phyloP scores from a whole-genome alignment of 805 yeast genomes.

The Blastobotrys robertii region DNA sequence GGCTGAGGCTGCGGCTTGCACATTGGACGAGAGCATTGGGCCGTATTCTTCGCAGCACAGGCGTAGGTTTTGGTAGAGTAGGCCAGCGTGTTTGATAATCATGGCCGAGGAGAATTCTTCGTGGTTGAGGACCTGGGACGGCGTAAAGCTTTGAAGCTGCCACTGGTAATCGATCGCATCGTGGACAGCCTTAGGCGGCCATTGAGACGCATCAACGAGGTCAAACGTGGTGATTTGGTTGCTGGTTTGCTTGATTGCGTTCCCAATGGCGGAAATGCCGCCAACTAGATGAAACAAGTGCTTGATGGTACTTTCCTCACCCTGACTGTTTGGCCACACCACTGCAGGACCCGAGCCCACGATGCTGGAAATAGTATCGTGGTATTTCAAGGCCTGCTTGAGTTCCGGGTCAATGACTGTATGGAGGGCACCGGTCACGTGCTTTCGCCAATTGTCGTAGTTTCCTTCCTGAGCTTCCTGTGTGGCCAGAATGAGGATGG shows the following conservation, averaged over 20 bases:
- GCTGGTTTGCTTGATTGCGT: neutral
- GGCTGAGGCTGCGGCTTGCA: constrained; percentile 1
- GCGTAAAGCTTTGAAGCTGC: constrained; percentile 3
- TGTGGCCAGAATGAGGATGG: constrained; percentile 12
- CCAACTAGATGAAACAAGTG: neutral
- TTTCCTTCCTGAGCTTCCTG: constrained; percentile 9
- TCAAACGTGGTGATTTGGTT: neutral
- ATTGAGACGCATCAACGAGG: neutral
- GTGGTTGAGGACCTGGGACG: constrained; percentile 4
- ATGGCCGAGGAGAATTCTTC: constrained; percentile 7
- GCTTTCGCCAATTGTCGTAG: constrained; percentile 11
- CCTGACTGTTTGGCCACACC: neutral
- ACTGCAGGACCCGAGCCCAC: neutral
- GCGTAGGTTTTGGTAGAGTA: constrained; percentile 7
- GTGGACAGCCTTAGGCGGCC: constrained; percentile 1
- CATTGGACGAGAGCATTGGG: neutral
- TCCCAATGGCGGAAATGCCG: neutral
- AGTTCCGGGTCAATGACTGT: constrained; percentile 5
- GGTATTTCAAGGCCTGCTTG: constrained; percentile 8
- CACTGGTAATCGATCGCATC: constrained; percentile 4
- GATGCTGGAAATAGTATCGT: constrained; percentile 8
- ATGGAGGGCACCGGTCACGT: constrained; percentile 10
- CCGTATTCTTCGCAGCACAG: constrained; percentile 8
- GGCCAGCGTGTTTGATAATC: constrained; percentile 7
- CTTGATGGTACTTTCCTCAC: neutral